These are phyloP conservation scores for Stropharia rugosoannulata DNA, from an alignment of 768 basidiomycete species.

Conservation along the genomic window DNA sequence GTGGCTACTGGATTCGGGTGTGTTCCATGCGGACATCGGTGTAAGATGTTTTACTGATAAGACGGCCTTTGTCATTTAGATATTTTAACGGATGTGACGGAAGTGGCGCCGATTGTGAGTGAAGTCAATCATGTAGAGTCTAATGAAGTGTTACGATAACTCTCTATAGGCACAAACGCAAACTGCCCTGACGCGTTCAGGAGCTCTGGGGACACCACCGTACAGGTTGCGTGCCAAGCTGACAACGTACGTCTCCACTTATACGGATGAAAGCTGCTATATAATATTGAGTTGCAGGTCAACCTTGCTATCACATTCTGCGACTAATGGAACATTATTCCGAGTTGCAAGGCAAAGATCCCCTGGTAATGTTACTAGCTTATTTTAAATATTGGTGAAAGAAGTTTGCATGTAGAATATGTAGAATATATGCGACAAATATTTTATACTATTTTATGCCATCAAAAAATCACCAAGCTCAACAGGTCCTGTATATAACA, in stretches of 20 bases:
- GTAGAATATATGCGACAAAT: no score
- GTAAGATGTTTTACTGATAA: background rate
- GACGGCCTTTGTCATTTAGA: conserved; percentile 12
- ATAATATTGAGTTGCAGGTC: conserved; percentile 18
- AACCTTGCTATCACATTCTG: conserved; percentile 36
- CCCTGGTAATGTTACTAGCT: no score
- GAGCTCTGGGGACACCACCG: conserved; percentile 29
- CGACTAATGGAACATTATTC: background rate
- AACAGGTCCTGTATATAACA: no score
- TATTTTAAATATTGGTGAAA: no score
- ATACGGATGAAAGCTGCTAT: background rate
- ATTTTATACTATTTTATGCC: no score
- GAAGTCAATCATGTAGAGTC: no score
- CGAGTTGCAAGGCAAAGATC: no score
- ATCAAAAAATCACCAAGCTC: no score
- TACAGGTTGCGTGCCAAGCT: conserved; percentile 36
- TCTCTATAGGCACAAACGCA: conserved; percentile 29
- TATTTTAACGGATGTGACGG: conserved; percentile 43
- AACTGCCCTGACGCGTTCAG: conserved; percentile 38
- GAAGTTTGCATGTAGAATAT: no score
- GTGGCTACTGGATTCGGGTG: conserved; percentile 39
- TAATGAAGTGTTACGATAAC: background rate
- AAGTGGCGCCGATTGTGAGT: conserved; percentile 31
- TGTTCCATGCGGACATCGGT: background rate
- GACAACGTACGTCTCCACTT: conserved; percentile 28